A percentile compares a stretch with the other conserved stretches of the same genome.
phyloP scores from a whole-genome alignment of 1,284 basidiomycete species.

The Peniophora sp. region DNA sequence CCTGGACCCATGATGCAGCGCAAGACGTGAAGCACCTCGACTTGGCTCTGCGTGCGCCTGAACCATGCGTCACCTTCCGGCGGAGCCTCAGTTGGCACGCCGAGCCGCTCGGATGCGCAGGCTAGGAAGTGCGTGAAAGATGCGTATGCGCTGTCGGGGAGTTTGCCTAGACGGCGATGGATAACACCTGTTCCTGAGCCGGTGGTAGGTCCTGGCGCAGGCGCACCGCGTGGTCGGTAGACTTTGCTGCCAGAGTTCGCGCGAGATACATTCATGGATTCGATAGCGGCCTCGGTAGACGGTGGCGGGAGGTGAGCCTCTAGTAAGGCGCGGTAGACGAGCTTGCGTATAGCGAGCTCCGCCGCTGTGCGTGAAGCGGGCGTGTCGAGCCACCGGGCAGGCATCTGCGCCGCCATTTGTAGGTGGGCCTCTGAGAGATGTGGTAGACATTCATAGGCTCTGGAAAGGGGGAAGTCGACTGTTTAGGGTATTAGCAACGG shows the following conservation, averaged over 20 bases:
- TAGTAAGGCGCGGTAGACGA: constrained; percentile 55
- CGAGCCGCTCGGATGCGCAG: background rate
- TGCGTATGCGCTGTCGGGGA: constrained; percentile 5
- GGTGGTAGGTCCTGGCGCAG: too few relatives aligned
- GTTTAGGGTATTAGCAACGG: constrained; percentile 6
- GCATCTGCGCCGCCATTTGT: constrained; percentile 50
- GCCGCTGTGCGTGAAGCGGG: constrained; percentile 17
- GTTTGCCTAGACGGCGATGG: constrained; percentile 2
- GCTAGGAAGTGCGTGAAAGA: constrained; percentile 6
- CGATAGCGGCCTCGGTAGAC: background rate
- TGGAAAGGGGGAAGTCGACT: constrained; percentile 36
- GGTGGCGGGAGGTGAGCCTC: constrained; percentile 11
- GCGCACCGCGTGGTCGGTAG: background rate
- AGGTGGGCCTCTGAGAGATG: constrained; percentile 28
- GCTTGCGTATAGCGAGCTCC: constrained; percentile 47
- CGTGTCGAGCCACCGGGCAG: constrained; percentile 29
- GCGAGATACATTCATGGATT: background rate
- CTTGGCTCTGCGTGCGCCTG: constrained; percentile 14
- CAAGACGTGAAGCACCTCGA: constrained; percentile 31
- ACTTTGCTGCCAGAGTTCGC: background rate
- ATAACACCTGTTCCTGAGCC: background rate
- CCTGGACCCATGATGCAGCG: constrained; percentile 31
- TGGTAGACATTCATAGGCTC: constrained; percentile 10
- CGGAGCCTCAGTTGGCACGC: background rate
- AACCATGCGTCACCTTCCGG: constrained; percentile 8